Conservation (phyloP, 495 filamentous ascomycete species). For the Penicillium cinerascens region DNA sequence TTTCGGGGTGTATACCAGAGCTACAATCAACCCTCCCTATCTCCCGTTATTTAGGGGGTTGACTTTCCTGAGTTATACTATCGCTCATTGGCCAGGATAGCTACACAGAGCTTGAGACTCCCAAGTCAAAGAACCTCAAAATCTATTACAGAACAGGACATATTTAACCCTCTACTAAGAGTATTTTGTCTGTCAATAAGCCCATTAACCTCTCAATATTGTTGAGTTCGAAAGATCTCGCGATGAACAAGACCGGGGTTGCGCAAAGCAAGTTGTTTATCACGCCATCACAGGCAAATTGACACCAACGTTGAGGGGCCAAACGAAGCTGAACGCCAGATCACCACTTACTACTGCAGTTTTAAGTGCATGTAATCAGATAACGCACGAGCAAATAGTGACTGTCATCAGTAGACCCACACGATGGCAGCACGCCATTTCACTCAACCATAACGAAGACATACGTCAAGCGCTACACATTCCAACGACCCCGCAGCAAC, state of each 20-base stretch:
- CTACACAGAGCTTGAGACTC: neutral
- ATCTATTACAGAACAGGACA: neutral
- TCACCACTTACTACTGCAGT: neutral
- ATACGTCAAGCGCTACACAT: neutral
- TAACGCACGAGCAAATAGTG: neutral
- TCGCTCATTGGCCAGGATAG: neutral
- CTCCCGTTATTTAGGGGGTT: neutral
- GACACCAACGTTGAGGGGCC: neutral
- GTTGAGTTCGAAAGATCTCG: neutral
- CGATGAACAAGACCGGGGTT: neutral
- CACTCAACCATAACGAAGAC: neutral
- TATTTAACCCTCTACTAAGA: neutral
- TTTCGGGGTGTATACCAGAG: no score
- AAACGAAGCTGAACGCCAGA: neutral
- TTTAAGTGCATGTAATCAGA: neutral
- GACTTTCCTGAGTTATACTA: neutral
- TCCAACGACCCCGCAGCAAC: neutral
- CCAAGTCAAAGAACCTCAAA: neutral
- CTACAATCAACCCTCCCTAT: neutral
- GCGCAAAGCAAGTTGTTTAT: conserved; percentile 7
- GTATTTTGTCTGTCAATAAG: no score
- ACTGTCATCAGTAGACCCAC: neutral
- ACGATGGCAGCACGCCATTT: neutral
- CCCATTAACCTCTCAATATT: no score
- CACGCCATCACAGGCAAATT: conserved; percentile 16